These are phyloP conservation scores for Zygosaccharomyces sapae DNA, from an alignment of 1,139 yeast genomes.

Conservation along the genomic window DNA sequence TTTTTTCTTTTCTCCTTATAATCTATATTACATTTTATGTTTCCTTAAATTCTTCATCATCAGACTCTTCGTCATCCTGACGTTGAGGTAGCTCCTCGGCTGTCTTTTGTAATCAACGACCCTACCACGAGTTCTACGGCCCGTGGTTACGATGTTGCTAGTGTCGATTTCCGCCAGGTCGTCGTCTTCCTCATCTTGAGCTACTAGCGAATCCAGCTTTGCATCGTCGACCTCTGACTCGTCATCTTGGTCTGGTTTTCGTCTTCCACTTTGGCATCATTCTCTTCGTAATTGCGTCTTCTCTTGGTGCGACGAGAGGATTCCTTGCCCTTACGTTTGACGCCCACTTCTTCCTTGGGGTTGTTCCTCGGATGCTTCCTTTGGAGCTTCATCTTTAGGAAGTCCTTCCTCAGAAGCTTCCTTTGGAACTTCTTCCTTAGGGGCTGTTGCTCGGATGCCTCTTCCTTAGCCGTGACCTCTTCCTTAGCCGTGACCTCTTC, in stretches of 20 bases:
- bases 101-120: constrained; percentile 83
- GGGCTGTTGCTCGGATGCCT: too few species aligned
- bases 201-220: constrained; percentile 41
- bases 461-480: too few species aligned
- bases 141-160: constrained; percentile 74
- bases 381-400: too few species aligned
- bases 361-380: too few species aligned
- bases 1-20: neutral
- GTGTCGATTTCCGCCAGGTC: constrained; percentile 80
- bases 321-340: constrained; percentile 30
- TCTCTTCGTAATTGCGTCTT: constrained; percentile 52
- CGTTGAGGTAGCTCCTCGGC: constrained; percentile 64
- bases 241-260: constrained; percentile 44
- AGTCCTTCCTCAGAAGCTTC: too few species aligned
- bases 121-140: constrained; percentile 88
- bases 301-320: constrained; percentile 21
- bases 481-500: constrained; percentile 12
- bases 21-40: constrained; percentile 5
- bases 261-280: constrained; percentile 41
- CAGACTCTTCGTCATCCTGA: constrained; percentile 34
- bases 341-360: constrained; percentile 17
- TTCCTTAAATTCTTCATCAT: constrained; percentile 31
- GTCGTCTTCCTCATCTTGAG: constrained; percentile 64
- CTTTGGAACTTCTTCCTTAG: too few species aligned
- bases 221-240: constrained; percentile 59